A percentile compares a stretch with the other conserved stretches of the same genome.
phyloP scores from a whole-genome alignment of 2,329 filamentous ascomycete genomes.

The Fusarium nygamai region DNA sequence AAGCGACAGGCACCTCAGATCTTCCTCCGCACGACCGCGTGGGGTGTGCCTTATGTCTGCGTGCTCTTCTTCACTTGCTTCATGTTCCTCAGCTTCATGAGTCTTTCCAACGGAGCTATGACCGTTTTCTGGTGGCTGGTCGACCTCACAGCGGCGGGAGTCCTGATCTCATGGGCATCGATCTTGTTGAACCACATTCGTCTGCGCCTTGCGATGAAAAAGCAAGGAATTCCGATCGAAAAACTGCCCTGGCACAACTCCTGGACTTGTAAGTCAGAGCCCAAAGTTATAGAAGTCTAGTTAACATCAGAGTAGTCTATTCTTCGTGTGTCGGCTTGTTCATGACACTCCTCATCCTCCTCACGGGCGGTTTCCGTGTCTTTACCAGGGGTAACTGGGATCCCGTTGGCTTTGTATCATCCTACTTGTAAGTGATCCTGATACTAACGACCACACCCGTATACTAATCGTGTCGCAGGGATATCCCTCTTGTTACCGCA shows the following conservation, averaged over 20 bases:
- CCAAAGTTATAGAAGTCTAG: background rate
- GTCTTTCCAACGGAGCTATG: conserved; percentile 64
- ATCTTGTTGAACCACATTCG: conserved; percentile 70
- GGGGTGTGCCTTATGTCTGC: conserved; percentile 70
- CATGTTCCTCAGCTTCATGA: conserved; percentile 68
- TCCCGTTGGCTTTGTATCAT: conserved; percentile 66
- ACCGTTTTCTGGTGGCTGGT: conserved; percentile 75
- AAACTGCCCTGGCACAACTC: conserved; percentile 70
- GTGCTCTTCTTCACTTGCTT: conserved; percentile 64
- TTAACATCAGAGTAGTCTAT: conserved; percentile 56
- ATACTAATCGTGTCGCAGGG: conserved; percentile 51
- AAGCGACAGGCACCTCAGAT: conserved; percentile 67
- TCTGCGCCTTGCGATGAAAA: conserved; percentile 62
- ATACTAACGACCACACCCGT: rapidly evolving
- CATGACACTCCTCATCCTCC: conserved; percentile 71
- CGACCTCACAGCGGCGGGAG: conserved; percentile 68
- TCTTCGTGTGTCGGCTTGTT: conserved; percentile 68
- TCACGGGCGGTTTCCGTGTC: conserved; percentile 75
- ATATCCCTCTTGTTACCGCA: conserved; percentile 66
- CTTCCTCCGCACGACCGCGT: conserved; percentile 67
- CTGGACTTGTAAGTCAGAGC: conserved; percentile 64
- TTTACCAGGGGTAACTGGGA: conserved; percentile 70
- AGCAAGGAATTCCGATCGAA: conserved; percentile 60
- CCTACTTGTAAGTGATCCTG: conserved; percentile 64
- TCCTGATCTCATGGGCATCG: conserved; percentile 70